A percentile compares a stretch with the other conserved stretches of the same genome.
These are phyloP conservation scores for Metschnikowia chrysomelidarum DNA, from an alignment of 805 yeast species.

Conservation along the genomic window DNA sequence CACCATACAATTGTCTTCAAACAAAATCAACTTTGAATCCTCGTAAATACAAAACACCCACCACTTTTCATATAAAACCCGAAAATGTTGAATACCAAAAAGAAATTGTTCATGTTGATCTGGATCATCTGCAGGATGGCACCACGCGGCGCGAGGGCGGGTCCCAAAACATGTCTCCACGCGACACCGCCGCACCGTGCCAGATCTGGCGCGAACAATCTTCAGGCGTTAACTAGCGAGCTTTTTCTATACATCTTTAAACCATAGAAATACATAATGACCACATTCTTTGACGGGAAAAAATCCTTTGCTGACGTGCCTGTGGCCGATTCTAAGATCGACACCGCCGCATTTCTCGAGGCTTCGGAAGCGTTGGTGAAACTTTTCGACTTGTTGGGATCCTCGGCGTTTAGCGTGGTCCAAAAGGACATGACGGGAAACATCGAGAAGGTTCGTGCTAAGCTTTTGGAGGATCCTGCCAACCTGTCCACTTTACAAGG, in stretches of 20 bases:
- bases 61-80: no score
- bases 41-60: no score
- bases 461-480: slow-evolving; percentile 63
- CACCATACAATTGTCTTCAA: neutral
- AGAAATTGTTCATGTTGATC: no score
- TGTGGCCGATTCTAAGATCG: slow-evolving; percentile 57
- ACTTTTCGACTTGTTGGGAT: slow-evolving; percentile 79
- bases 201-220: slow-evolving; percentile 1
- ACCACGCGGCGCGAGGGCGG: no score
- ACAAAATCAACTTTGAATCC: no score
- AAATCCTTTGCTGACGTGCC: slow-evolving; percentile 75
- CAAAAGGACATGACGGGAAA: slow-evolving; percentile 89
- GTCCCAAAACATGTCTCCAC: no score
- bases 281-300: slow-evolving; percentile 79
- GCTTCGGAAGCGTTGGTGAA: slow-evolving; percentile 83
- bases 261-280: slow-evolving; percentile 34
- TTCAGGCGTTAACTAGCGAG: no score
- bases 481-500: slow-evolving; percentile 71
- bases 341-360: slow-evolving; percentile 73
- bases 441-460: slow-evolving; percentile 68
- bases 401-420: slow-evolving; percentile 80
- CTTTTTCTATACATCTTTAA: neutral
- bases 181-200: no score
- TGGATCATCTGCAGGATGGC: no score
- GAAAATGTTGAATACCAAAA: no score